Percentiles rank a stretch among this genome's conserved stretches.
phyloP scores from a whole-genome alignment of 306 rosid species.

The Psophocarpus tetragonolobus region DNA sequence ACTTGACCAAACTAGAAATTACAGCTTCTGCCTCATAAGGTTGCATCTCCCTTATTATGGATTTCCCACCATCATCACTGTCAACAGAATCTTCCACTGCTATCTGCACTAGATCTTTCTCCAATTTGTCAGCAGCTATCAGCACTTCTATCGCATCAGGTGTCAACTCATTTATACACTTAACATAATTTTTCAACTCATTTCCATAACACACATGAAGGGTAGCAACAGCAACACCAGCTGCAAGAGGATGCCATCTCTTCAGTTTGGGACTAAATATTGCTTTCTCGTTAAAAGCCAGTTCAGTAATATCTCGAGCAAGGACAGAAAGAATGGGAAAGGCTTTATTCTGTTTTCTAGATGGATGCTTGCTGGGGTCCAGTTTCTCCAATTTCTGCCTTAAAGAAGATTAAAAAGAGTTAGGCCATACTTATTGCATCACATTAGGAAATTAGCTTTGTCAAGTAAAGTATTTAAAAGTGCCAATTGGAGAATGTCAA shows the following conservation, averaged over 20 bases:
- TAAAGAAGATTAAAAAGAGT: slow-evolving; percentile 43
- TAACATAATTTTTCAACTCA: slow-evolving; percentile 72
- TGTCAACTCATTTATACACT: slow-evolving; percentile 65
- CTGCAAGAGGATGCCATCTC: slow-evolving; percentile 88
- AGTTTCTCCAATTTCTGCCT: slow-evolving; percentile 73
- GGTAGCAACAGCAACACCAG: slow-evolving; percentile 86
- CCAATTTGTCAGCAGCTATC: slow-evolving; percentile 88
- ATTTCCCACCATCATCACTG: slow-evolving; percentile 97
- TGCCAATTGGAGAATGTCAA: not conserved
- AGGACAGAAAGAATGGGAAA: slow-evolving; percentile 63
- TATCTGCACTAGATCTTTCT: slow-evolving; percentile 94
- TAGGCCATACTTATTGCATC: slow-evolving; percentile 35
- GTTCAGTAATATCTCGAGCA: slow-evolving; percentile 65
- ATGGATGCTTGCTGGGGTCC: slow-evolving; percentile 49
- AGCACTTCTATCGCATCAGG: slow-evolving; percentile 81
- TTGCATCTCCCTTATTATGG: slow-evolving; percentile 90
- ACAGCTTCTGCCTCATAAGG: slow-evolving; percentile 92
- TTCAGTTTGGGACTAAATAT: slow-evolving; percentile 77
- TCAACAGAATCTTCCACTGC: slow-evolving; percentile 91
- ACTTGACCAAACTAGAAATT: slow-evolving; percentile 64
- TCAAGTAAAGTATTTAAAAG: slow-evolving; percentile 11
- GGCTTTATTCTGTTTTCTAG: slow-evolving; percentile 59
- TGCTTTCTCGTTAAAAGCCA: slow-evolving; percentile 75
- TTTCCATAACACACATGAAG: slow-evolving; percentile 87
- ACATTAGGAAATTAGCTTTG: slow-evolving; percentile 6